Base-by-base conservation (phyloP, 768 basidiomycete genomes). In the Mycena capillaripes region DNA sequence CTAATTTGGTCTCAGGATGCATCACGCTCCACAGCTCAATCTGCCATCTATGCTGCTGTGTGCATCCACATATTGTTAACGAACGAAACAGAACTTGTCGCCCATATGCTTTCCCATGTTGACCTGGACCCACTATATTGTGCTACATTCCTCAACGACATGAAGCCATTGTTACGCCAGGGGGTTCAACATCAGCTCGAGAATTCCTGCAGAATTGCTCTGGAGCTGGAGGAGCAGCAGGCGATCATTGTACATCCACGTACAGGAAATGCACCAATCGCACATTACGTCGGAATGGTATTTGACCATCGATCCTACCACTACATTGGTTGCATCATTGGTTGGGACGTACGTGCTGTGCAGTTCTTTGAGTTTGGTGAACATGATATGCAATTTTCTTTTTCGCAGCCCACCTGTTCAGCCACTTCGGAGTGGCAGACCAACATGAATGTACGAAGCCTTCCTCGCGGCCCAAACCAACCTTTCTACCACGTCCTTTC, bases 271-370 rank as follows among this genome's bases (percentile, higher is more conserved):
- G 53, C 46, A 3, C 66, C 55, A 32, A 78, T 89, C 14, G 79
- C 81, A 73, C 81, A 85, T 75, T 89, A 87, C 67, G 87, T 88
- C 34, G 89, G 89, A 14, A 84, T 87, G 85, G 78, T 86, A 32
- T 87, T 89, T 66, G 75, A 76, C 58, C 87, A 89, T 74, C 76
- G 58, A 44, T 79, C 72, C 56, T 84, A 84, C 62, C 79, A 77
- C 8, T 87, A 88, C 73, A 64, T 80, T 10, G 88, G 86, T 25
- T 85, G 84, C 55, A 85, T 89, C 46, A 80, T 82, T 60, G 85
- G 84, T 11, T 90, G 89, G 89, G 86, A 89, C 78, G 88, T 89
- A 70, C 53, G 82, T 78, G 8, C 25, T n/a, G n/a, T n/a, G n/a
- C n/a, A n/a, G n/a, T 19, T 40, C 72, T 77, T 53, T 78, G 30